These are phyloP conservation scores for Ricinus communis DNA, from an alignment of 345 rosid species.

Conservation along the genomic window DNA sequence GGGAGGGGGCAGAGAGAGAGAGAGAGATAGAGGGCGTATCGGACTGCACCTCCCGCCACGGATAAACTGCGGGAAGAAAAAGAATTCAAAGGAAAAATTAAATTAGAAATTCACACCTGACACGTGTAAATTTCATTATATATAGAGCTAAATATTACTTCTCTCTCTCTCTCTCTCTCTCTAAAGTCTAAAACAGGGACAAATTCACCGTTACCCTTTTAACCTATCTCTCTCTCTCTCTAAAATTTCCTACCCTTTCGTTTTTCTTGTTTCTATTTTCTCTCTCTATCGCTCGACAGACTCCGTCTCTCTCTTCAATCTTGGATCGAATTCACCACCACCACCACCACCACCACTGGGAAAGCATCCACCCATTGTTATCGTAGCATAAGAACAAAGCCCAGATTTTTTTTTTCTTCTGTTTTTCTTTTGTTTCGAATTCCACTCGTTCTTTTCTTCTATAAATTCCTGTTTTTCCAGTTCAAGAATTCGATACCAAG, in stretches of 20 bases:
- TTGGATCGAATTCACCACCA: conserved; percentile 23
- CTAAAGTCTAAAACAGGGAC: too few species aligned
- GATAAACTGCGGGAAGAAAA: not conserved
- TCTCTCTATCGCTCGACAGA: conserved; percentile 10
- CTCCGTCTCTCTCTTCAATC: not conserved
- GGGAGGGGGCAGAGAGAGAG: not conserved
- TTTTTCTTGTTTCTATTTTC: not conserved
- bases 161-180: too few species aligned
- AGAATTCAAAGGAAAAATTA: too few species aligned
- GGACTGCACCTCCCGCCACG: conserved; percentile 9
- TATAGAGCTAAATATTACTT: too few species aligned
- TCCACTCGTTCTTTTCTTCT: not conserved
- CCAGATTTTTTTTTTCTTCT: not conserved
- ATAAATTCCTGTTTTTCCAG: too few species aligned
- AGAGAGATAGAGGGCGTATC: too few species aligned
- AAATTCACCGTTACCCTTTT: too few species aligned
- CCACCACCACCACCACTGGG: conserved; percentile 5
- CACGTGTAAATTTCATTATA: conserved; percentile 17
- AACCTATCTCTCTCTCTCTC: too few species aligned
- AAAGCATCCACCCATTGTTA: not conserved
- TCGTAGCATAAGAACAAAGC: not conserved
- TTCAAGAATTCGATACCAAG: conserved; percentile 20
- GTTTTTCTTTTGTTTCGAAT: too few species aligned
- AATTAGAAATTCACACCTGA: not conserved
- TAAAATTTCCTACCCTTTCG: not conserved